Base-by-base conservation (phyloP, 1,284 basidiomycete genomes). In the Grifola frondosa region DNA sequence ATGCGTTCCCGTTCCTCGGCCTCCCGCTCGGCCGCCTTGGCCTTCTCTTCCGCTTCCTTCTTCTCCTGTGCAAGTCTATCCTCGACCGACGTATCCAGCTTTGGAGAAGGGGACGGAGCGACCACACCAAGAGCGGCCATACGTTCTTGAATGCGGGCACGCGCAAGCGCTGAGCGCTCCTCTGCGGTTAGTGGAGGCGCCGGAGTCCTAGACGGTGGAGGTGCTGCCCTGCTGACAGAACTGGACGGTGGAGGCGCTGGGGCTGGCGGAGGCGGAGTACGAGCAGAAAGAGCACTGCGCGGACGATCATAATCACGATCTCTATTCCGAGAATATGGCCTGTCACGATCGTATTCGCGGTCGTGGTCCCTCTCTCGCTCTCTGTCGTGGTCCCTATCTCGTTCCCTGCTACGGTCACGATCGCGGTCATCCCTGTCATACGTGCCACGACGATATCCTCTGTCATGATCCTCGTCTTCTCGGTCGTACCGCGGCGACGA, bases 101-200 rank as follows among this genome's bases (percentile, higher is more conserved):
- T 67, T 9, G 77, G 64, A 0, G 69, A 60, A 4, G 73, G 54
- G 3, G 78, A 62, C 0, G 79, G 58, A 3, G 84, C 67, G 3
- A 88, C 75, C 22, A 85, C 74, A 12, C 97, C 96, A 3, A 98
- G 77, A 8, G 88, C 88, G 30, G 84, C 81, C 77, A 91, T 93
- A 23, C 96, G 87, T 31, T 88, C 93, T 56, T 92, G 82, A 26
- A 97, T 81, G 32, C 89, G 80, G 16, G 84, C 79, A 59, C 91
- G 84, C 1, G 93, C 96, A 61, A 77, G 93, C 0, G 89, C 91
- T 42, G 80, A 74, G 9, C 91, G 83, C 60, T 98, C 91, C 52
- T 88, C 92, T 0, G 85, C 71, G 0, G 91, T 86, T 88, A 97
- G 91, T 48, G 79, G 84, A 6, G 76, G 67, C 1, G 75, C 74